phyloP scores from a whole-genome alignment of 1,284 basidiomycete species.

The Neolentinus lepideus region DNA sequence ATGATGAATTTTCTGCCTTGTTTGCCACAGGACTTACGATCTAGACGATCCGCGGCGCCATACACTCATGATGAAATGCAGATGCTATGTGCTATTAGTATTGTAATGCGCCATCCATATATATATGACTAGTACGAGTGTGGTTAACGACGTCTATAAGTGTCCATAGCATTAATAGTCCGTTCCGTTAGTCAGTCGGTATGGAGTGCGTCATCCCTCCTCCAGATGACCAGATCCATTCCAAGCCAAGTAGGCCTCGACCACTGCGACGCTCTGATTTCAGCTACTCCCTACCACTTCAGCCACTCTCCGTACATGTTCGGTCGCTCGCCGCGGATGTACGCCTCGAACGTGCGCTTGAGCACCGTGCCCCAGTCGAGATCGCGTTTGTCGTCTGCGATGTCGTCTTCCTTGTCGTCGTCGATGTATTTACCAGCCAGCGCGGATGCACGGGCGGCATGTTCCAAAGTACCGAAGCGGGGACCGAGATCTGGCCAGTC shows the following conservation, averaged over 20 bases:
- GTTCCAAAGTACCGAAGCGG: conserved; percentile 55
- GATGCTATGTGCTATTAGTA: not conserved
- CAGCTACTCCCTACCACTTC: conserved; percentile 25
- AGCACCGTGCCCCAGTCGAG: conserved; percentile 68
- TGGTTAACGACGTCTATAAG: not conserved
- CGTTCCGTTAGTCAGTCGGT: not conserved
- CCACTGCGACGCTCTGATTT: too few species aligned
- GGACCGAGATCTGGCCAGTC: conserved; percentile 72
- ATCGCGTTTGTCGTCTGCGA: conserved; percentile 45
- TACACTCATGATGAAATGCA: not conserved
- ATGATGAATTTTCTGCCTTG: not conserved
- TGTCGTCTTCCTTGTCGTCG: conserved; percentile 13
- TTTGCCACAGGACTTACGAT: not conserved
- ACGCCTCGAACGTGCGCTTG: conserved; percentile 74
- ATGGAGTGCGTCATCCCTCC: too few species aligned
- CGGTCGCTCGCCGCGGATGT: conserved; percentile 63
- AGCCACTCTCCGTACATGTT: conserved; percentile 76
- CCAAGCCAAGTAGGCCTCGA: too few species aligned
- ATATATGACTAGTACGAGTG: not conserved
- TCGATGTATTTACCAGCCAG: not conserved
- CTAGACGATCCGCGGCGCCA: not conserved
- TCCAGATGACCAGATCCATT: too few species aligned
- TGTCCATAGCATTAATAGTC: not conserved
- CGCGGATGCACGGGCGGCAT: conserved; percentile 27
- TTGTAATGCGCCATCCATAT: not conserved